Percentiles rank a stretch among this genome's conserved stretches.
phyloP scores from a whole-genome alignment of 2,329 filamentous ascomycete genomes.

The Colletotrichum costaricense region DNA sequence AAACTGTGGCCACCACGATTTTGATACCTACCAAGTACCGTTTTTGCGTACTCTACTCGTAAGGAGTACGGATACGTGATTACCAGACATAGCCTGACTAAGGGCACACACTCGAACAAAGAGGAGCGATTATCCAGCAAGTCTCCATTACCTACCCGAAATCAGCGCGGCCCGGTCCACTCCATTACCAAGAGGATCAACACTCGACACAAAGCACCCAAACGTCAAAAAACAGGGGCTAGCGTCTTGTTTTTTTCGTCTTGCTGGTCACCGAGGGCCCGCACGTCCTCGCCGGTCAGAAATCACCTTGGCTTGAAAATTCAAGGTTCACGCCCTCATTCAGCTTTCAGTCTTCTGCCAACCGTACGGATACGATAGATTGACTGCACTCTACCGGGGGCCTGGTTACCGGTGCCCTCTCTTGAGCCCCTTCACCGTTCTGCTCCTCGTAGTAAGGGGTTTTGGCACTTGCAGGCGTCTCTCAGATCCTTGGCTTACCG shows the following conservation, averaged over 20 bases:
- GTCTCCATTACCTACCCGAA: conserved; percentile 4
- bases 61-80: neutral
- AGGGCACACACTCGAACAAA: neutral
- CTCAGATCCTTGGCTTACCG: neutral
- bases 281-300: neutral
- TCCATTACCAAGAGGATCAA: neutral
- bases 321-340: neutral
- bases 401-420: conserved; percentile 21
- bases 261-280: neutral
- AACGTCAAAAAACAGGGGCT: neutral
- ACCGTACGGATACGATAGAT: neutral
- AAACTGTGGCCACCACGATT: neutral
- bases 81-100: conserved; percentile 2
- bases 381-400: conserved; percentile 15
- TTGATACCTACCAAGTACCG: neutral
- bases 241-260: neutral
- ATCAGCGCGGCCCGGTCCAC: conserved; percentile 29
- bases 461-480: neutral
- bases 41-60: neutral
- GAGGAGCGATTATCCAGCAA: conserved; percentile 1
- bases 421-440: conserved; percentile 10
- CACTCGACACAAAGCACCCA: neutral
- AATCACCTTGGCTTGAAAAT: neutral
- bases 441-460: neutral
- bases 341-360: neutral